Evolutionary conservation across 2,329 filamentous ascomycete species (phyloP).

Genomic region (Rutstroemia sp.): DNA sequence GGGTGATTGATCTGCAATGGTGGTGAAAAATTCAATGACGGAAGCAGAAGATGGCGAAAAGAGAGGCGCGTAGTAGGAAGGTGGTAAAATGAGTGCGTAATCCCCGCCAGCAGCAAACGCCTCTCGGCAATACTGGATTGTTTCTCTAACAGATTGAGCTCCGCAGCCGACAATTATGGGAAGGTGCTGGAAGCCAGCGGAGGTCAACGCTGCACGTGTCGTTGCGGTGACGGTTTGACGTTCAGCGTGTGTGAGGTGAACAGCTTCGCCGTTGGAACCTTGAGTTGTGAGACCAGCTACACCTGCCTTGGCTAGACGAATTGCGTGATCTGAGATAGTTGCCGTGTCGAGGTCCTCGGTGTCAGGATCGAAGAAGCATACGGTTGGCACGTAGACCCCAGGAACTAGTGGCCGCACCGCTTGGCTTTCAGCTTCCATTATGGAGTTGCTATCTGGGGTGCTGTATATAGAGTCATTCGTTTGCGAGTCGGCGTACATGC

Average conservation of each 20-base stretch:
- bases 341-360: conserved; percentile 60
- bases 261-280: conserved; percentile 61
- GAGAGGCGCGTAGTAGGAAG: conserved; percentile 57
- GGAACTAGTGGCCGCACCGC: conserved; percentile 35
- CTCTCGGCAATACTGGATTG: conserved; percentile 56
- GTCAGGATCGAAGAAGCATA: conserved; percentile 62
- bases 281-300: conserved; percentile 55
- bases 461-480: conserved; percentile 30
- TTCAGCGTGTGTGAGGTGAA: conserved; percentile 56
- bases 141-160: conserved; percentile 58
- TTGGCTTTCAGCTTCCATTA: conserved; percentile 28
- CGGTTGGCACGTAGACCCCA: conserved; percentile 65
- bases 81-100: conserved; percentile 59
- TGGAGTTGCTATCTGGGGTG: conserved; percentile 37
- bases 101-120: conserved; percentile 56
- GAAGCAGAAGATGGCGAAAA: conserved; percentile 42
- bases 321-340: conserved; percentile 40
- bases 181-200: conserved; percentile 47
- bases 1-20: conserved; percentile 59
- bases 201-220: conserved; percentile 53
- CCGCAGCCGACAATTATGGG: conserved; percentile 62
- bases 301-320: conserved; percentile 52
- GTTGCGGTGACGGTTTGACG: conserved; percentile 50
- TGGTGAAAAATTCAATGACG: conserved; percentile 51
- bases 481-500: conserved; percentile 30